These are phyloP conservation scores for Bryoerythrophyllum caledonicum DNA, from an alignment of 225 moss, liverwort and hornwort species.

Conservation along the genomic window DNA sequence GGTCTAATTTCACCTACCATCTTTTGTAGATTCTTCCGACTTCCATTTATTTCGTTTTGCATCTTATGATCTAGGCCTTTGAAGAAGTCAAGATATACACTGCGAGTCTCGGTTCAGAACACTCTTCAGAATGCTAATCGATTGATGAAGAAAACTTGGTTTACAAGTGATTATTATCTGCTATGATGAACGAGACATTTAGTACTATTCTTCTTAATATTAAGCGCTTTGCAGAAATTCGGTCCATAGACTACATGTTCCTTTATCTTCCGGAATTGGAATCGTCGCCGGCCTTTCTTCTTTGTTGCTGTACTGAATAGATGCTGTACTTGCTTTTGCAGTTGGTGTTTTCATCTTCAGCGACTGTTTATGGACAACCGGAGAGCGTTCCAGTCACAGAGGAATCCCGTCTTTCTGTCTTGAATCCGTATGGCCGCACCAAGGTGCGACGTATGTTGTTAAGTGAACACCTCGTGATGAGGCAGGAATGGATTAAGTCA, in stretches of 20 bases:
- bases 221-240: neutral
- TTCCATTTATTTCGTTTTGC: neutral
- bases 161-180: neutral
- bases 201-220: neutral
- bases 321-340: constrained; percentile 1
- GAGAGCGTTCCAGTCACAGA: no score
- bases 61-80: neutral
- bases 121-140: no score
- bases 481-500: neutral
- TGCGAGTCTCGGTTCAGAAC: neutral
- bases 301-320: neutral
- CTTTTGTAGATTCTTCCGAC: neutral
- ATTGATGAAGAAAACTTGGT: no score
- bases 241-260: neutral
- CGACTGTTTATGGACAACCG: no score
- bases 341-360: no score
- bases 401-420: no score
- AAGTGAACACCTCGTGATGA: neutral
- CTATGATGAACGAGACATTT: neutral
- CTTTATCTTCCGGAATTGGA: neutral
- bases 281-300: neutral
- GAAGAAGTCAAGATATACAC: neutral
- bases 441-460: constrained; percentile 10
- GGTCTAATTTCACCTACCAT: constrained; percentile 25
- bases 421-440: no score